Evolutionary conservation across 805 yeast genomes (phyloP).

Genomic region (Saccharomycopsis sp.): DNA sequence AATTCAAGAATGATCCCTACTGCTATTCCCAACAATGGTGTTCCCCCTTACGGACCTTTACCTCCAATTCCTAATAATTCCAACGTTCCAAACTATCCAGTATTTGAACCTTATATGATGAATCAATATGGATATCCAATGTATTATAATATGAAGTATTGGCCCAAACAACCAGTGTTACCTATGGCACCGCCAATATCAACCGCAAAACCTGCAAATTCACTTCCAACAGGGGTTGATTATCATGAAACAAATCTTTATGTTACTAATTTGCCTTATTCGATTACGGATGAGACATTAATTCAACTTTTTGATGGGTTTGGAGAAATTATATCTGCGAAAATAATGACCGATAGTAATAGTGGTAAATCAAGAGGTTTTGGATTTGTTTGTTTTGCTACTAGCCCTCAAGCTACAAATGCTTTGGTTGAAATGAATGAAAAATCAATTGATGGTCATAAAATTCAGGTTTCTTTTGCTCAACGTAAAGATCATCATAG

Average conservation of each 20-base stretch:
- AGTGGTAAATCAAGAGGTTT: slow-evolving; percentile 74
- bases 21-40: not conserved
- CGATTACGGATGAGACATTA: too few relatives aligned
- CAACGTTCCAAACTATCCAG: not conserved
- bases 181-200: too few relatives aligned
- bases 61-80: not conserved
- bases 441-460: slow-evolving; percentile 39
- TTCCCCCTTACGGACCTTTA: not conserved
- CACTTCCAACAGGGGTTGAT: too few relatives aligned
- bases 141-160: too few relatives aligned
- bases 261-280: slow-evolving; percentile 49
- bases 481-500: slow-evolving; percentile 26
- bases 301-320: too few relatives aligned
- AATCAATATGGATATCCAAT: too few relatives aligned
- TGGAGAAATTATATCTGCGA: slow-evolving; percentile 35
- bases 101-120: too few relatives aligned
- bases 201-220: too few relatives aligned
- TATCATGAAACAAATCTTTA: slow-evolving; percentile 67
- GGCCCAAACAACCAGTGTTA: too few relatives aligned
- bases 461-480: slow-evolving; percentile 64
- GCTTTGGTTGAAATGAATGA: slow-evolving; percentile 65
- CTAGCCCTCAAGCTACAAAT: slow-evolving; percentile 70
- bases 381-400: slow-evolving; percentile 86
- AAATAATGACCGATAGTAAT: slow-evolving; percentile 69
- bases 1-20: not conserved